phyloP scores from a whole-genome alignment of 2,329 filamentous ascomycete species.

The Chaetothyriales sp. region DNA sequence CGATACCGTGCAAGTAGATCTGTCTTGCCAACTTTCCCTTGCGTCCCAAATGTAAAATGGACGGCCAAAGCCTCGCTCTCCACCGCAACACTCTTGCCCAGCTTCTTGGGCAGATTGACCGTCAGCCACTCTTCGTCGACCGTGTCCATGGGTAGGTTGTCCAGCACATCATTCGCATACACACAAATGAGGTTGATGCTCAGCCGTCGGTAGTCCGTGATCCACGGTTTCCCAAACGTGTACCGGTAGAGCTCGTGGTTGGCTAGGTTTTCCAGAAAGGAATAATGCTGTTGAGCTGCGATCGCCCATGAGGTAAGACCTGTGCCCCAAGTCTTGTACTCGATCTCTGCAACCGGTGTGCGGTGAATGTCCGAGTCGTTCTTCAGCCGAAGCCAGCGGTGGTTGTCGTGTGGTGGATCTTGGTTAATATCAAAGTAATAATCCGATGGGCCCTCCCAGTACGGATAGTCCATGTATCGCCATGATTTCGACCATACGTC shows the following conservation, averaged over 20 bases:
- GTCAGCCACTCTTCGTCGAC: conserved; percentile 34
- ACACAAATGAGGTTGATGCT: conserved; percentile 43
- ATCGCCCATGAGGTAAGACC: conserved; percentile 10
- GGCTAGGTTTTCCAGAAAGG: conserved; percentile 35
- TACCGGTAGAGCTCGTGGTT: conserved; percentile 30
- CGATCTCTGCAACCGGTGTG: conserved; percentile 35
- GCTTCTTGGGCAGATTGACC: conserved; percentile 25
- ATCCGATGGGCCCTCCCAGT: conserved; percentile 21
- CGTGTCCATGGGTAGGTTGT: conserved; percentile 30
- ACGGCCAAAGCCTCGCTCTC: conserved; percentile 41
- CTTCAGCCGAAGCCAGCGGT: conserved; percentile 36
- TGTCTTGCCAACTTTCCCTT: conserved; percentile 33
- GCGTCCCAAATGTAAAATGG: conserved; percentile 38
- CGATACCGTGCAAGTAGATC: conserved; percentile 42
- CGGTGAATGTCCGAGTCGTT: conserved; percentile 23
- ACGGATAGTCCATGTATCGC: conserved; percentile 23
- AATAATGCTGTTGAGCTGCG: conserved; percentile 34
- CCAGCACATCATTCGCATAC: conserved; percentile 37
- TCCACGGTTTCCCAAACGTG: conserved; percentile 29
- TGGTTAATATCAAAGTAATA: conserved; percentile 20
- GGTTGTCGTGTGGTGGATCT: conserved; percentile 25
- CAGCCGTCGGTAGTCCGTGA: conserved; percentile 38
- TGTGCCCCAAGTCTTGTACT: conserved; percentile 28
- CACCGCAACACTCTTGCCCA: conserved; percentile 33
- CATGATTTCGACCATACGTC: conserved; percentile 20